A percentile compares a stretch with the other conserved stretches of the same genome.
phyloP scores from a whole-genome alignment of 2,329 filamentous ascomycete species.

The Verticillium isaacii region DNA sequence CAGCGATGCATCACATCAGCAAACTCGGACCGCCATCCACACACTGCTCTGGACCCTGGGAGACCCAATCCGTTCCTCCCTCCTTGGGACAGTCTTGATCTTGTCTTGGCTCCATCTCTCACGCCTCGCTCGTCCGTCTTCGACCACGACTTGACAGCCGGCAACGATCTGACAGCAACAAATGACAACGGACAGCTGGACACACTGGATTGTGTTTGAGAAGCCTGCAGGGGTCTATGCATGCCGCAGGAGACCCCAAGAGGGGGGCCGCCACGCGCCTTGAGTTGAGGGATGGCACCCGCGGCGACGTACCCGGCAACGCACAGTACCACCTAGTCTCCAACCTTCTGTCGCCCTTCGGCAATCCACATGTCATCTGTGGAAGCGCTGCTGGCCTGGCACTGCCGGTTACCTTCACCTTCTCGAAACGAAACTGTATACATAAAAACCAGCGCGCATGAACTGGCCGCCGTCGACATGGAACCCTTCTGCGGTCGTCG shows the following conservation, averaged over 20 bases:
- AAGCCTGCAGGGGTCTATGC: constrained; percentile 14
- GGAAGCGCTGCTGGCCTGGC: too few relatives aligned
- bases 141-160: not conserved
- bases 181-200: not conserved
- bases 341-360: not conserved
- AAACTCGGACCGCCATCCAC: not conserved
- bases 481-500: not conserved
- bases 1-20: not conserved
- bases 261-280: constrained; percentile 8
- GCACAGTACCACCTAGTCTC: not conserved
- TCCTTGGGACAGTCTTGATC: not conserved
- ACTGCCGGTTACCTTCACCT: too few relatives aligned
- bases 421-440: too few relatives aligned
- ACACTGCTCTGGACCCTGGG: not conserved
- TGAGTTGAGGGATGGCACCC: not conserved
- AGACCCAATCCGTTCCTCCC: not conserved
- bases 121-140: not conserved
- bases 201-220: constrained; percentile 16
- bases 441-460: not conserved
- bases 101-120: not conserved
- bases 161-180: not conserved
- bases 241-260: not conserved
- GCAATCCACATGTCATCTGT: not conserved
- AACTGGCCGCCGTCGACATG: not conserved
- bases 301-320: not conserved